These are phyloP conservation scores for Asterionellopsis glacialis DNA, from an alignment of 108 stramenopile genomes.

Conservation along the genomic window DNA sequence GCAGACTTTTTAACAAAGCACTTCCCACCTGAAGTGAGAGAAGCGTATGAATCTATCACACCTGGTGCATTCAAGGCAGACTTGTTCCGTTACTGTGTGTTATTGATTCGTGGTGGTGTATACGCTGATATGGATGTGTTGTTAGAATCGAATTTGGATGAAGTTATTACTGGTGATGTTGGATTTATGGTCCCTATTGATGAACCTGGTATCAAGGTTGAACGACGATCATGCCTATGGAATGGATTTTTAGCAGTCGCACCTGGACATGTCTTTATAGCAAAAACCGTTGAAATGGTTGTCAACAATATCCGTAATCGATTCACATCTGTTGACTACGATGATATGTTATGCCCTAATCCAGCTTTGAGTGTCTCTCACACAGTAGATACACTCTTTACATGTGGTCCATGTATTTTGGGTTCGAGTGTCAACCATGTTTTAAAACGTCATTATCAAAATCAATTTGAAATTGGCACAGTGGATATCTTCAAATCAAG, in stretches of 20 bases:
- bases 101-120: constrained; percentile 57
- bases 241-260: constrained; percentile 61
- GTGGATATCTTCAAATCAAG: constrained; percentile 23
- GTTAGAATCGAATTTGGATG: constrained; percentile 55
- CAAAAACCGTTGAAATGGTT: constrained; percentile 71
- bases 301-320: constrained; percentile 83
- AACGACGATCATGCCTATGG: constrained; percentile 38
- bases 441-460: constrained; percentile 40
- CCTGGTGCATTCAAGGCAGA: constrained; percentile 63
- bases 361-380: constrained; percentile 12
- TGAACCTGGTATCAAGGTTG: constrained; percentile 32
- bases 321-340: constrained; percentile 61
- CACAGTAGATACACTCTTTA: constrained; percentile 55
- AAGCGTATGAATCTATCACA: constrained; percentile 53
- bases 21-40: constrained; percentile 54
- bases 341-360: constrained; percentile 56
- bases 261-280: constrained; percentile 67
- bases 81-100: constrained; percentile 65
- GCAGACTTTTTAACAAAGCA: constrained; percentile 47
- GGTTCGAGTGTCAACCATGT: constrained; percentile 44
- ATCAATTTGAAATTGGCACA: constrained; percentile 45
- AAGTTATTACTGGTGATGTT: constrained; percentile 39
- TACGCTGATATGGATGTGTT: constrained; percentile 70
- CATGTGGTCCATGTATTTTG: constrained; percentile 59
- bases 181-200: constrained; percentile 59